Conservation (phyloP, 2,329 filamentous ascomycete species). For the Xylaria sp. region DNA sequence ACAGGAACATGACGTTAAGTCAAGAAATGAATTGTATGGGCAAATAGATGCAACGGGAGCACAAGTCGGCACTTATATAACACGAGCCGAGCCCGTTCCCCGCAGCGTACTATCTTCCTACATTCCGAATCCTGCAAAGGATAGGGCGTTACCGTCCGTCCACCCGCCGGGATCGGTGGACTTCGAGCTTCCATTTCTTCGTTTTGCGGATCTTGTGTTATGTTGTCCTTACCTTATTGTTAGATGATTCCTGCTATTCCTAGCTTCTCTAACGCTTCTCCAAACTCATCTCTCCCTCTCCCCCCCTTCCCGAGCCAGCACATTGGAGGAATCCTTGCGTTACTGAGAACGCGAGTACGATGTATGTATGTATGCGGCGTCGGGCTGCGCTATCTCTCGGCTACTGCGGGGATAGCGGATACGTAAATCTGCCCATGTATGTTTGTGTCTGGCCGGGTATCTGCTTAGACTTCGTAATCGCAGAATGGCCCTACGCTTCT, state of each 20-base stretch:
- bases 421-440: no score
- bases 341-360: background rate
- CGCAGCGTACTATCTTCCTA: conserved; percentile 1
- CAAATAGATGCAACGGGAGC: no score
- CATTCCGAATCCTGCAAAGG: background rate
- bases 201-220: background rate
- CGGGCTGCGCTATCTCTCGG: background rate
- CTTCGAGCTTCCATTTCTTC: background rate
- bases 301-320: background rate
- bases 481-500: no score
- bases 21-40: no score
- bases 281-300: background rate
- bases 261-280: background rate
- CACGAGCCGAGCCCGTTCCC: background rate
- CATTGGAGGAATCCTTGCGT: background rate
- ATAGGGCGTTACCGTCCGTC: background rate
- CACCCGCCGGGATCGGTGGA: conserved; percentile 9
- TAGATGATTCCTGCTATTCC: background rate
- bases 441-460: no score
- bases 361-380: no score
- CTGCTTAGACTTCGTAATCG: no score
- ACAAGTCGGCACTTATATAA: no score
- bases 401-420: background rate
- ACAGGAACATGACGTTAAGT: no score
- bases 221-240: background rate